Evolutionary conservation across 116 monocot species (phyloP).

Genomic region (Iris pallida): DNA sequence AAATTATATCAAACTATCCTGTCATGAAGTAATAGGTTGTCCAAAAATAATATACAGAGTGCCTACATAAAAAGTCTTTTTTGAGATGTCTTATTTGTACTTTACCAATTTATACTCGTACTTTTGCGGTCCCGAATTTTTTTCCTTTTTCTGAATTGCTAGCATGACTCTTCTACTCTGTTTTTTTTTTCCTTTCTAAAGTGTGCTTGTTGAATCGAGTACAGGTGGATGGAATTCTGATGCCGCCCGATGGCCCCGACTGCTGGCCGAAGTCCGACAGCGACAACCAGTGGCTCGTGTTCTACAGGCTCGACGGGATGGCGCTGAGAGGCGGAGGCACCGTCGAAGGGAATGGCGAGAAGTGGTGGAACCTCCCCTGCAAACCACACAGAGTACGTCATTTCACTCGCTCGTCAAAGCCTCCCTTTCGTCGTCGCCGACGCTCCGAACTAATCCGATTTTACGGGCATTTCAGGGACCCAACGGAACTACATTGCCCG

Average conservation of each 20-base stretch:
- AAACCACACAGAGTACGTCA: constrained; percentile 75
- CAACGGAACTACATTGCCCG: constrained; percentile 69
- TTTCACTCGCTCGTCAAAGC: not conserved
- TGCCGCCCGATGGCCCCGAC: constrained; percentile 79
- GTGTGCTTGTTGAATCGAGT: not conserved
- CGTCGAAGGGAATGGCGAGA: constrained; percentile 77
- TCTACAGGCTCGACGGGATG: constrained; percentile 60
- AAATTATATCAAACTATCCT: too few species aligned
- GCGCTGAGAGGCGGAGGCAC: constrained; percentile 53
- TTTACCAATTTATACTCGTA: too few species aligned
- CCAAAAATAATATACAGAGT: too few species aligned
- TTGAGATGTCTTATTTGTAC: too few species aligned
- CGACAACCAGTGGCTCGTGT: constrained; percentile 73
- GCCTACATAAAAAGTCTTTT: too few species aligned
- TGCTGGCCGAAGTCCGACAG: constrained; percentile 74
- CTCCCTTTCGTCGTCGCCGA: not conserved
- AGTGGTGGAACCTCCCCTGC: constrained; percentile 90
- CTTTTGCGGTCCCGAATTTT: too few species aligned
- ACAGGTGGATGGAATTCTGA: constrained; percentile 73
- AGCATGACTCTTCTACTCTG: too few species aligned
- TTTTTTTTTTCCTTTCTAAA: too few species aligned
- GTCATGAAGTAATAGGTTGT: too few species aligned
- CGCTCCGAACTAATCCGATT: not conserved
- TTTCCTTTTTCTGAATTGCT: too few species aligned
- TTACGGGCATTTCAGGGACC: constrained; percentile 49